A percentile compares a stretch with the other conserved stretches of the same genome.
These are phyloP conservation scores for Asterochloris sp. DNA, from an alignment of 139 green algal species.

Conservation along the genomic window DNA sequence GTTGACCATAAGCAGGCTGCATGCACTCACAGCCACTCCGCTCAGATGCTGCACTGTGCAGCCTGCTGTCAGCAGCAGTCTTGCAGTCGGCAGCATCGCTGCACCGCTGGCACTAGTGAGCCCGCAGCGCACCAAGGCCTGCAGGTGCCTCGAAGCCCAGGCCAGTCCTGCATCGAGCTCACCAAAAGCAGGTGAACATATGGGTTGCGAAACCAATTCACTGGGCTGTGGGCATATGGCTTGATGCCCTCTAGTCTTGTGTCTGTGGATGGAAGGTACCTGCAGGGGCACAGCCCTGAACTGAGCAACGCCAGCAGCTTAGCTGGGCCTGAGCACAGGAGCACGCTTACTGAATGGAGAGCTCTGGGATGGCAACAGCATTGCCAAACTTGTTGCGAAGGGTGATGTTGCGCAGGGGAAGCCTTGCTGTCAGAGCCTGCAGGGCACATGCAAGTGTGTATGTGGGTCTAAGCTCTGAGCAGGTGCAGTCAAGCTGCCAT, in stretches of 20 bases:
- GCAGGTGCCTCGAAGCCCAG: no score
- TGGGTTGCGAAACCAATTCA: constrained; percentile 79
- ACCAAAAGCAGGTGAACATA: constrained; percentile 67
- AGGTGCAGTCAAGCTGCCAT: no score
- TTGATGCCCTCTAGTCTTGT: constrained; percentile 50
- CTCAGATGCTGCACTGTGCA: no score
- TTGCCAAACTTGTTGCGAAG: constrained; percentile 71
- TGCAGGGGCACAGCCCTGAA: constrained; percentile 20
- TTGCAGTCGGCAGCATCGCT: no score
- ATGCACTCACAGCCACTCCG: background rate
- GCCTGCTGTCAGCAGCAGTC: no score
- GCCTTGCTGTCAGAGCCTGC: constrained; percentile 58
- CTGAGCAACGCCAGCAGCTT: background rate
- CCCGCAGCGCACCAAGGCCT: no score
- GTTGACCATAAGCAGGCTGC: background rate
- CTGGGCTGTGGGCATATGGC: constrained; percentile 51
- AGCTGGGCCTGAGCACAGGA: background rate
- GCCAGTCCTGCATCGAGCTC: background rate
- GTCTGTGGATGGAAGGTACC: constrained; percentile 54
- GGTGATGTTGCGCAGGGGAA: constrained; percentile 54
- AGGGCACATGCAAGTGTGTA: background rate
- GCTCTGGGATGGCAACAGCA: constrained; percentile 36
- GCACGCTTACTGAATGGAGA: constrained; percentile 55
- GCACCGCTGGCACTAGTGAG: no score
- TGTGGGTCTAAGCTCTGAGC: background rate